These are phyloP conservation scores for Aspergillus quadricinctus DNA, from an alignment of 2,329 filamentous ascomycete genomes.

Conservation along the genomic window DNA sequence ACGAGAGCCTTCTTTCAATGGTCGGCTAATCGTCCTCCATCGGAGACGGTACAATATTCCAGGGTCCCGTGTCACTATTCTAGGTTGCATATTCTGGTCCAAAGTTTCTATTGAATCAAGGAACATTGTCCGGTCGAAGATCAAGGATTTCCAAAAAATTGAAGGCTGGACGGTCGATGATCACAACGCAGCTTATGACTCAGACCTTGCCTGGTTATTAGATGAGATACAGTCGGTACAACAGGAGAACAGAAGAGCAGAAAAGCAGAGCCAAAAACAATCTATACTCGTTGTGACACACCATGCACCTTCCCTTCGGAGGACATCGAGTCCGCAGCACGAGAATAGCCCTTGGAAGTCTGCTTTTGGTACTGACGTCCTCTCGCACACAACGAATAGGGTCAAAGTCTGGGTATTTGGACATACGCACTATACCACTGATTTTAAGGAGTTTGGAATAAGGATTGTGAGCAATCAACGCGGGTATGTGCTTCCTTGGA, in stretches of 20 bases:
- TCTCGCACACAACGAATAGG: constrained; percentile 19
- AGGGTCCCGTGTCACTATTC: constrained; percentile 42
- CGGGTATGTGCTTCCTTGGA: constrained; percentile 35
- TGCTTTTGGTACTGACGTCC: constrained; percentile 53
- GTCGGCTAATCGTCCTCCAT: constrained; percentile 25
- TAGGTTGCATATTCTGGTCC: constrained; percentile 59
- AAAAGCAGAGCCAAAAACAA: not conserved
- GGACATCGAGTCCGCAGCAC: constrained; percentile 49
- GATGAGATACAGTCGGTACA: constrained; percentile 29
- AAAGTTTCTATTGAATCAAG: constrained; percentile 39
- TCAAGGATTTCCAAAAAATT: constrained; percentile 56
- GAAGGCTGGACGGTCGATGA: constrained; percentile 46
- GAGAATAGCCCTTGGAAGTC: constrained; percentile 43
- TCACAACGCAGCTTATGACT: constrained; percentile 47
- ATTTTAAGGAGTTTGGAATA: constrained; percentile 34
- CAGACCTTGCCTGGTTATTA: constrained; percentile 51
- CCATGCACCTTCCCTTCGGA: constrained; percentile 51
- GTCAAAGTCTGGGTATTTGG: constrained; percentile 45
- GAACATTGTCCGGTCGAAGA: constrained; percentile 39
- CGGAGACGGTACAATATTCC: constrained; percentile 22
- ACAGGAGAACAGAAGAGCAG: not conserved
- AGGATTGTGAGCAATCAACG: constrained; percentile 44
- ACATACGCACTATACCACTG: constrained; percentile 42
- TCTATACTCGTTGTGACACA: constrained; percentile 53
- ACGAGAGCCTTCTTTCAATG: constrained; percentile 22